Base-by-base conservation (phyloP, 192 early-diverging fungal species). In the Backusella macrospora region DNA sequence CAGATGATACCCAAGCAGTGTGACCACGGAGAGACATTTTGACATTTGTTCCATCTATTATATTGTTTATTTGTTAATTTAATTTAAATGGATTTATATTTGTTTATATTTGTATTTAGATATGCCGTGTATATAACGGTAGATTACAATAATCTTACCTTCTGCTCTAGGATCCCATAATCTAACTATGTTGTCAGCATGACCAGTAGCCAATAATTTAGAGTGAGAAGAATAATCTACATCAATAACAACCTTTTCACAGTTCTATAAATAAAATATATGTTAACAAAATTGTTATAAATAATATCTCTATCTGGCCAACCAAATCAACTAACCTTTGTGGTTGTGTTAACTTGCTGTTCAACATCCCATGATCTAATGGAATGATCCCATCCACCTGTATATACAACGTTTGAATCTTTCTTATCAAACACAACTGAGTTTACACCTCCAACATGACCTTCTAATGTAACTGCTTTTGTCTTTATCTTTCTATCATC, bases 341-440 rank as follows among this genome's bases (percentile, higher is more conserved):
- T 94, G 9, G 84, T 73, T 42, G 89, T 68, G 73, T 95, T 95
- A 18, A 90, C 85, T 48, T 89, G 87, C 38, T 85, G 80, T 45
- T 93, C 91, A 47, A 97, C 83, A 76, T 99, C 94, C 96, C 98
- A 99, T 13, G 87, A 81, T 69, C 96, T 86, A 55, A 98, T 86
- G 46, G 95, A 92, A 80, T 99, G 96, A 85, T 99, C 98, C 90
- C 91, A 94, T 72, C 96, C 94, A 76, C 92, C 95, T 68, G 90
- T 90, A 81, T 91, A 98, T 59, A 98, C 75, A 63, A 83, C 84
- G 70, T 88, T 84, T 71, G 84, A 79, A 40, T 88, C 82, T 14
- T 78, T 75, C n/a, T 72, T 76, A 80, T 92, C 88, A 79, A 93
- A 98, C 64, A 78, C 81, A 15, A 96, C 86, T 23, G 89, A 76